These are phyloP conservation scores for Penicillium cinerascens DNA, from an alignment of 495 filamentous ascomycete genomes.

Conservation along the genomic window DNA sequence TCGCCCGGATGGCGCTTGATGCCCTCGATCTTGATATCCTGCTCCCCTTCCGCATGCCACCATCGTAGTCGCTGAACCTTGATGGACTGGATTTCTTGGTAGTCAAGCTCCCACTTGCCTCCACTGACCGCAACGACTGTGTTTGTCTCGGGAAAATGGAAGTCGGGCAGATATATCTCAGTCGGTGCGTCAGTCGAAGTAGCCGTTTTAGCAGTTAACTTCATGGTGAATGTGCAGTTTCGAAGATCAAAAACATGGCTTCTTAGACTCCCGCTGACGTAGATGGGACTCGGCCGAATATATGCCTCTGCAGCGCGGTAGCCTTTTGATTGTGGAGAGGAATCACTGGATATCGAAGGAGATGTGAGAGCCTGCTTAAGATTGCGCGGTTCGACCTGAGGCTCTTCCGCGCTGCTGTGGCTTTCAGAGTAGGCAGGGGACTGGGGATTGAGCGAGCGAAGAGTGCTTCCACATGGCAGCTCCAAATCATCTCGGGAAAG, in stretches of 20 bases:
- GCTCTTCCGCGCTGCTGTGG: slow-evolving; percentile 51
- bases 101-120: slow-evolving; percentile 84
- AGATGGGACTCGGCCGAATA: slow-evolving; percentile 78
- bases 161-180: slow-evolving; percentile 83
- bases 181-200: slow-evolving; percentile 64
- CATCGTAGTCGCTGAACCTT: slow-evolving; percentile 72
- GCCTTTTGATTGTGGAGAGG: slow-evolving; percentile 55
- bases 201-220: slow-evolving; percentile 51
- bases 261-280: slow-evolving; percentile 62
- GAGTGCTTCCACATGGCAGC: slow-evolving; percentile 42
- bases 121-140: slow-evolving; percentile 70
- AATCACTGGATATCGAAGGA: slow-evolving; percentile 63
- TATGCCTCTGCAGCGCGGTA: slow-evolving; percentile 91
- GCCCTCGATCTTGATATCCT: slow-evolving; percentile 74
- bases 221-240: slow-evolving; percentile 68
- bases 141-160: slow-evolving; percentile 78
- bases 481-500: slow-evolving; percentile 76
- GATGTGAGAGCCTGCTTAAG: slow-evolving; percentile 68
- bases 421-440: slow-evolving; percentile 59
- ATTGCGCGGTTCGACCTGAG: slow-evolving; percentile 62
- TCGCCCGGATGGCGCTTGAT: slow-evolving; percentile 58
- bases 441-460: slow-evolving; percentile 36
- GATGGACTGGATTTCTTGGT: slow-evolving; percentile 62
- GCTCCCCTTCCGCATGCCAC: slow-evolving; percentile 87
- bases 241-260: slow-evolving; percentile 75